Conservation (phyloP, 495 filamentous ascomycete species). For the Xylaria intraflava region DNA sequence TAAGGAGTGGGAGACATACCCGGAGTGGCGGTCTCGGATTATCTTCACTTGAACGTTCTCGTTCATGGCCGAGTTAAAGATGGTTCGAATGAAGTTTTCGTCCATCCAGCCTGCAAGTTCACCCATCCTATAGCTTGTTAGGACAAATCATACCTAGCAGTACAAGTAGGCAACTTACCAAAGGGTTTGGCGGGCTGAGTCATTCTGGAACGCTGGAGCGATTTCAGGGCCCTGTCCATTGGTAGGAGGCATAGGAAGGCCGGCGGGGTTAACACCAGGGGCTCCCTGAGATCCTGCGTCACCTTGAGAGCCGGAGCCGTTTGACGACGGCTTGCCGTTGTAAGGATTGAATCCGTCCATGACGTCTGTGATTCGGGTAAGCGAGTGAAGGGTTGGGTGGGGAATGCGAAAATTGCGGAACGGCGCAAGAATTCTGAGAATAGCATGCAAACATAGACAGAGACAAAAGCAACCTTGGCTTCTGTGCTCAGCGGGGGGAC, state of each 20-base stretch:
- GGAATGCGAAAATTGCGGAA: neutral
- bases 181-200: constrained; percentile 32
- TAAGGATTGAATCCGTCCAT: constrained; percentile 33
- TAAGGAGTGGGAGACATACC: constrained; percentile 55
- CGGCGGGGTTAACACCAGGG: constrained; percentile 19
- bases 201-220: constrained; percentile 15
- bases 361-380: constrained; percentile 3
- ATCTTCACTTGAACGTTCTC: constrained; percentile 98
- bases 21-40: constrained; percentile 98
- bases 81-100: constrained; percentile 92
- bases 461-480: neutral
- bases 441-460: neutral
- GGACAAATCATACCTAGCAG: neutral
- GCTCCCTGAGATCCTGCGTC: constrained; percentile 25
- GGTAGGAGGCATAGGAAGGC: constrained; percentile 20
- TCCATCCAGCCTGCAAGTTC: constrained; percentile 99
- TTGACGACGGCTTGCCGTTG: constrained; percentile 25
- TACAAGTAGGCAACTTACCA: constrained; percentile 28
- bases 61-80: constrained; percentile 78
- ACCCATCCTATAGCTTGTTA: constrained; percentile 74
- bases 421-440: neutral
- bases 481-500: too few species aligned
- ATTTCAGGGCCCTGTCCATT: constrained; percentile 26
- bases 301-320: constrained; percentile 26
- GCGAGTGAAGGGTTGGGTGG: constrained; percentile 7